phyloP scores from a whole-genome alignment of 768 basidiomycete species.

The Podaxis sp. region DNA sequence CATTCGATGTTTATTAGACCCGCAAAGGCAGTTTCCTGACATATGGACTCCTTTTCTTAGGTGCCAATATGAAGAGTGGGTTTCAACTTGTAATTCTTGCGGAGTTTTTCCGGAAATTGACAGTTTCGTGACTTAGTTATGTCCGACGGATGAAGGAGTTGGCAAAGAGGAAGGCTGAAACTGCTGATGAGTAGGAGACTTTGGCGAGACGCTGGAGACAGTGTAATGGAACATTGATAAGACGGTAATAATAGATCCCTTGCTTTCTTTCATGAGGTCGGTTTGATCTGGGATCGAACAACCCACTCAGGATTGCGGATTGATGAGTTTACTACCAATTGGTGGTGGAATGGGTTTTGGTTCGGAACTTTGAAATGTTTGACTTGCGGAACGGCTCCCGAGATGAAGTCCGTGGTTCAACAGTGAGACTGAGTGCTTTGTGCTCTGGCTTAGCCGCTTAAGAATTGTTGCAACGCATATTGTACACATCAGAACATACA shows the following conservation, averaged over 20 bases:
- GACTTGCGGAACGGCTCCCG: background rate
- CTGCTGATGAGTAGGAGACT: slow-evolving; percentile 37
- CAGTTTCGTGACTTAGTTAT: slow-evolving; percentile 49
- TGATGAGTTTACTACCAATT: background rate
- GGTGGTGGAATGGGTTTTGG: background rate
- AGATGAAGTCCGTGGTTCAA: background rate
- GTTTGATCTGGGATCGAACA: background rate
- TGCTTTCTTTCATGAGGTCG: background rate
- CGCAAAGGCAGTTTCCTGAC: background rate
- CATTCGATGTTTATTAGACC: background rate
- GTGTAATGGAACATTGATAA: background rate
- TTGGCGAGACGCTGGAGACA: slow-evolving; percentile 28
- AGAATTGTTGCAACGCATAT: background rate
- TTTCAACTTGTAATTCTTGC: slow-evolving; percentile 26
- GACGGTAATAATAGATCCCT: background rate
- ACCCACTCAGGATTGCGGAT: background rate
- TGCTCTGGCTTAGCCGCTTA: background rate
- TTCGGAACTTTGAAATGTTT: background rate
- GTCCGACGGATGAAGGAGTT: slow-evolving; percentile 86
- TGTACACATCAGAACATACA: background rate
- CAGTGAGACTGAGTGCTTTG: background rate
- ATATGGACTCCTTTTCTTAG: slow-evolving; percentile 35
- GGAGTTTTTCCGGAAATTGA: slow-evolving; percentile 12
- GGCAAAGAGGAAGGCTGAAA: slow-evolving; percentile 61
- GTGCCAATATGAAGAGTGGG: slow-evolving; percentile 95